Evolutionary conservation across 2,329 filamentous ascomycete genomes (phyloP), one percentile per base, ranked within the genome.

Genomic region (Xylariaceae sp.): DNA sequence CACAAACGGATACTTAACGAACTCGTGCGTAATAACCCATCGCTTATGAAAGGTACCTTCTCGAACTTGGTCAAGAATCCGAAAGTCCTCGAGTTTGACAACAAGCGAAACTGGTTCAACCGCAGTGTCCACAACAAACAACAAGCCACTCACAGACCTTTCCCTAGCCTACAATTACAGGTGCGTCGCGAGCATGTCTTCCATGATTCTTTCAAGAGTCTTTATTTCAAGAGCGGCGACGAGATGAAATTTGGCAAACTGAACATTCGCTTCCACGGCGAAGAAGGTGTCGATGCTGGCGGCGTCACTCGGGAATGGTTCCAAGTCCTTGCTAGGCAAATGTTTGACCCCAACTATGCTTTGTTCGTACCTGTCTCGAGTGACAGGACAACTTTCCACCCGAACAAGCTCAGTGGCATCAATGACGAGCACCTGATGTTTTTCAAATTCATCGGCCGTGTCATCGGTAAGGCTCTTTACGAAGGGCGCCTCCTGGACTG

Each of bases 211-310:
- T 98, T 95, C 82, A 93, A 91, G 67, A 90, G 88, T n/a, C 78
- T 98, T 36, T 96, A 95, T 70, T 98, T 93, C 82, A 97, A 97
- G 76, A 82, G 77, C 32, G 89, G 88, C 21, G 90, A 96, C 53
- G 94, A 98, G 70, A 94, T 98, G 82, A 98, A 98, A 70, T 96
- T 94, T 64, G 93, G 94, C 59, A 98, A 98, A 70, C 81, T 98
- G 53, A 98, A 91, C 66, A 95, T 98, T 58, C 85, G 92, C 43
- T 98, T 98, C 80, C 88, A 93, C 57, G 90, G 90, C 25, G 93
- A 98, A 70, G 93, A 98, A 65, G 93, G 94, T 67, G 90, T 98
- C 34, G 94, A 98, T 68, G 93, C 93, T 43, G 94, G 93, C 56
- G 93, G 93, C 70, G 92, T 98, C 37, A 96, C 92, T 29, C 84